A percentile compares a stretch with the other conserved stretches of the same genome.
Conservation (phyloP, 75 land plant genomes). For the Cunninghamia lanceolata region DNA sequence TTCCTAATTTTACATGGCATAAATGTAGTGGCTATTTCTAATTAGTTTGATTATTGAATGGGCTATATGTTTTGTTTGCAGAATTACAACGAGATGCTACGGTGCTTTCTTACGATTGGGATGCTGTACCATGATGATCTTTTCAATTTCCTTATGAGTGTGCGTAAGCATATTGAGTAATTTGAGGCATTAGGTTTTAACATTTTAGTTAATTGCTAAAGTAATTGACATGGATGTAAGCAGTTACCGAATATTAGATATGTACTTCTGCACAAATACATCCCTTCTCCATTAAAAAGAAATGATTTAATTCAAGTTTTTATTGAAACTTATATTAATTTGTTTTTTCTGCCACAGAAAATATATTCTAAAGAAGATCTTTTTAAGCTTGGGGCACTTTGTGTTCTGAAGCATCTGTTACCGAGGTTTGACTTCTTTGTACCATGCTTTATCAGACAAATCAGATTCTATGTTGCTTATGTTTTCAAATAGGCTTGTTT, state of each 20-base stretch:
- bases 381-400: constrained; percentile 68
- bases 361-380: constrained; percentile 74
- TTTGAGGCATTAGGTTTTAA: background rate
- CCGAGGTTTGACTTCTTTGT: constrained; percentile 61
- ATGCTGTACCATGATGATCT: constrained; percentile 81
- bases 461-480: background rate
- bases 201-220: background rate
- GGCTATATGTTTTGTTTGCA: constrained; percentile 27
- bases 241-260: background rate
- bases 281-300: background rate
- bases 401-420: constrained; percentile 82
- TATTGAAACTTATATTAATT: background rate
- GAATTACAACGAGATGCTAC: constrained; percentile 91
- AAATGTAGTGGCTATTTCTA: background rate
- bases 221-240: background rate
- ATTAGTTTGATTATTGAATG: constrained; percentile 1
- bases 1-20: background rate
- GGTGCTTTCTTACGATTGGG: constrained; percentile 89
- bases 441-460: background rate
- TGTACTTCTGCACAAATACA: background rate
- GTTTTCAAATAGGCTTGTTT: background rate
- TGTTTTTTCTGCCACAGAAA: constrained; percentile 38
- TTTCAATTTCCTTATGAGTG: constrained; percentile 65
- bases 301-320: background rate
- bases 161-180: constrained; percentile 26